These are phyloP conservation scores for Daldinia sp. DNA, from an alignment of 2,329 filamentous ascomycete genomes.

Conservation along the genomic window DNA sequence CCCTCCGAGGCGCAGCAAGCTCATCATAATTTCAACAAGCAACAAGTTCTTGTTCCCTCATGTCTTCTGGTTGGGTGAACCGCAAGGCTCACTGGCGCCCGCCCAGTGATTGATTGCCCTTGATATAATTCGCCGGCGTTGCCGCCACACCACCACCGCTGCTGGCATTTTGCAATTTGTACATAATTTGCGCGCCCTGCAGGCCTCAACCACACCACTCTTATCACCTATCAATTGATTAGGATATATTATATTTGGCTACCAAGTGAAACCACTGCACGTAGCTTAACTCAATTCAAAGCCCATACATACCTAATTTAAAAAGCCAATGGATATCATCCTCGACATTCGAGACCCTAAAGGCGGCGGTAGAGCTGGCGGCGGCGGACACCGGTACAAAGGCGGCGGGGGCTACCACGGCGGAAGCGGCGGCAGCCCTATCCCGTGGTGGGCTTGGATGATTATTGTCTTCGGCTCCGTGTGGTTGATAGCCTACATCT, in stretches of 20 bases:
- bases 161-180: too few relatives aligned
- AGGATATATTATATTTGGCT: too few relatives aligned
- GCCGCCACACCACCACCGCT: too few relatives aligned
- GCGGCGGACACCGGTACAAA: constrained; percentile 12
- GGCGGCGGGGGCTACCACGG: constrained; percentile 7
- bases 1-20: background rate
- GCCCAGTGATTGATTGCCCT: background rate
- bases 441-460: constrained; percentile 26
- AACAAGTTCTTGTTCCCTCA: background rate
- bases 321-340: constrained; percentile 12
- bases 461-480: constrained; percentile 23
- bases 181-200: background rate
- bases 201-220: background rate
- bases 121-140: background rate
- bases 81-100: too few relatives aligned
- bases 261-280: too few relatives aligned
- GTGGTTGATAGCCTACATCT: constrained; percentile 24
- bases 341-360: constrained; percentile 24
- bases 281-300: too few relatives aligned
- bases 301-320: too few relatives aligned
- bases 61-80: too few relatives aligned
- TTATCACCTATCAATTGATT: background rate
- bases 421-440: background rate
- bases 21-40: background rate
- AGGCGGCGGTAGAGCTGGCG: background rate